Evolutionary conservation across 2,329 filamentous ascomycete species (phyloP), one percentile per base, ranked within the genome.

Genomic region (Sporothrix pallida): DNA sequence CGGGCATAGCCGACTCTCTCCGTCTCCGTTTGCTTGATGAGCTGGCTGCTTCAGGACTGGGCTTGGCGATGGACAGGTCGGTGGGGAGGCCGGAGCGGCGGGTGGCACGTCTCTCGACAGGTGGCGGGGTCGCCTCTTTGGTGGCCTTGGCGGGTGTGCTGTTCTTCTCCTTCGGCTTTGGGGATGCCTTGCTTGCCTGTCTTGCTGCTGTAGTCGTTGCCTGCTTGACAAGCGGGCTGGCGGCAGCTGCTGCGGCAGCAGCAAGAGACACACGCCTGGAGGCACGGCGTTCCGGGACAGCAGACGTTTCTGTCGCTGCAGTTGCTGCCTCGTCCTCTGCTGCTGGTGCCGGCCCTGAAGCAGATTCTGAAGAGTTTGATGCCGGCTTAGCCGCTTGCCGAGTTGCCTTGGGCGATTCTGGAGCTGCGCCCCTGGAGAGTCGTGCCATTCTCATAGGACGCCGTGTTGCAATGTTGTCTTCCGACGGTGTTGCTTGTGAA

Each of bases 11-110:
- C 50, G 86, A 82, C 76, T 88, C 80, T 72, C 84, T 85, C 76
- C 87, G 85, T 72, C 87, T 84, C 69, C 89, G 87, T 81, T 93
- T 93, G 74, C 88, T 86, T 37, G 92, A 80, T 31, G 86, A 84
- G 13, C 15, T 42, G 6, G 17, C 15, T 17, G n/a, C 13, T 10
- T 46, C 10, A 7, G 72, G 50, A 9, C 9, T 26, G 69, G 86
- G 87, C 10, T 70, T 12, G 79, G 84, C 89, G 78, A 79, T 82
- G 74, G 81, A 82, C 13, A 80, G 84, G 78, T 82, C 86, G 77
- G 79, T 82, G 77, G 82, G 83, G 76, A 78, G 81, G 78, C 80
- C 86, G 17, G 82, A 82, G 44, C 80, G 81, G 79, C 86, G 86
- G 77, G 86, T 84, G 73, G 82, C 81, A 70, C 86, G 86, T 74